Percentiles rank a stretch among this genome's conserved stretches.
phyloP scores from a whole-genome alignment of 2,329 filamentous ascomycete species.

The Mycogone perniciosa region DNA sequence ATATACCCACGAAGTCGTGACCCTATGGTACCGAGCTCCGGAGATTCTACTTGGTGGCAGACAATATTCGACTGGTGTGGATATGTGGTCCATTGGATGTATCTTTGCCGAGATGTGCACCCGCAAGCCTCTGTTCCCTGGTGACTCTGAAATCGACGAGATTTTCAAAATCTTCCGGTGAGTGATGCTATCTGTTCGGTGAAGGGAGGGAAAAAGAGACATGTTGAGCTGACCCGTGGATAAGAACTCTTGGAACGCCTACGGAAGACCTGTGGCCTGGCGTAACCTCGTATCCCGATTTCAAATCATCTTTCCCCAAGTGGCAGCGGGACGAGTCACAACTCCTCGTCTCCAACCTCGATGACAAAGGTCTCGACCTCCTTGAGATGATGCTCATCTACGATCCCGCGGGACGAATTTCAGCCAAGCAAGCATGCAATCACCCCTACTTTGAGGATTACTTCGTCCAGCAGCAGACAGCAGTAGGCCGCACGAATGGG shows the following conservation, averaged over 20 bases:
- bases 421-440: slow-evolving; percentile 77
- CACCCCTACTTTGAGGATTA: slow-evolving; percentile 70
- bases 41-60: slow-evolving; percentile 86
- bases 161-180: slow-evolving; percentile 63
- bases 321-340: slow-evolving; percentile 67
- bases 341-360: slow-evolving; percentile 64
- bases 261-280: slow-evolving; percentile 79
- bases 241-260: slow-evolving; percentile 72
- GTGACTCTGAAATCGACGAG: slow-evolving; percentile 62
- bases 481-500: slow-evolving; percentile 25
- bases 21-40: slow-evolving; percentile 85
- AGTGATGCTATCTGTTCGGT: slow-evolving; percentile 22
- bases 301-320: slow-evolving; percentile 87
- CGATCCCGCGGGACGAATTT: slow-evolving; percentile 80
- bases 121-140: slow-evolving; percentile 84
- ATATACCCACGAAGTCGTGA: slow-evolving; percentile 93
- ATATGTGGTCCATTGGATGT: slow-evolving; percentile 93
- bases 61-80: slow-evolving; percentile 88
- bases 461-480: slow-evolving; percentile 23
- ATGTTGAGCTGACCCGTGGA: not conserved
- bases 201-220: not conserved
- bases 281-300: slow-evolving; percentile 91
- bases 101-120: slow-evolving; percentile 98
- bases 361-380: slow-evolving; percentile 64
- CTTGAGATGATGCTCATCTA: slow-evolving; percentile 70